These are phyloP conservation scores for Halenospora varia DNA, from an alignment of 495 filamentous ascomycete species.

Conservation along the genomic window DNA sequence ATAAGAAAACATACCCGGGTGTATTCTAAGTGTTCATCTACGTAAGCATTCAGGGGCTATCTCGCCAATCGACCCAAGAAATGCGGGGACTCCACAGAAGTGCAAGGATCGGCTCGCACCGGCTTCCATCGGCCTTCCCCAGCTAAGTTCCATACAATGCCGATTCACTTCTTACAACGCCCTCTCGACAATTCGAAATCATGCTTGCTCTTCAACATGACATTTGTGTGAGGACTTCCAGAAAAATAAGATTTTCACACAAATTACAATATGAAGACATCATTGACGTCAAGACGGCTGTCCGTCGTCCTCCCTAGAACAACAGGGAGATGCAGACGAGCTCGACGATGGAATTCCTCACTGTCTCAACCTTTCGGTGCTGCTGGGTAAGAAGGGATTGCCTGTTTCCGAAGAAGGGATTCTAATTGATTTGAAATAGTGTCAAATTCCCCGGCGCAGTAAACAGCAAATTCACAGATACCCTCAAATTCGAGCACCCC, in stretches of 20 bases:
- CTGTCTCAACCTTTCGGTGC: slow-evolving; percentile 22
- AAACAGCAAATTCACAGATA: slow-evolving; percentile 82
- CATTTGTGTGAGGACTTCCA: background rate
- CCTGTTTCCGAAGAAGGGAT: background rate
- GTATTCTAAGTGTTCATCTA: too few relatives aligned
- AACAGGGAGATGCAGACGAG: background rate
- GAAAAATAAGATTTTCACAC: background rate
- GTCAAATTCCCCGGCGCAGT: slow-evolving; percentile 95
- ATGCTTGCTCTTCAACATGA: background rate
- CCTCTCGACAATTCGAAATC: background rate
- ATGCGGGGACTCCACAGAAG: background rate
- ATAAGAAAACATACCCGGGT: too few relatives aligned
- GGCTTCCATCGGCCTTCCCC: background rate
- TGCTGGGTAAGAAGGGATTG: slow-evolving; percentile 14
- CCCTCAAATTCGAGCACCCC: slow-evolving; percentile 71
- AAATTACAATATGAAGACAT: background rate
- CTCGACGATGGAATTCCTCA: slow-evolving; percentile 13
- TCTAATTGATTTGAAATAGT: slow-evolving; percentile 6
- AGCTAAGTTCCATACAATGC: background rate
- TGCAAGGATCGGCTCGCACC: background rate
- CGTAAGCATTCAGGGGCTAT: too few relatives aligned
- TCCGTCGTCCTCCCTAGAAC: background rate
- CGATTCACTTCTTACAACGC: background rate
- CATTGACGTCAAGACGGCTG: background rate
- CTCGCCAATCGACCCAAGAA: too few relatives aligned